phyloP scores from a whole-genome alignment of 1,284 basidiomycete genomes.

The Chiua sp. region DNA sequence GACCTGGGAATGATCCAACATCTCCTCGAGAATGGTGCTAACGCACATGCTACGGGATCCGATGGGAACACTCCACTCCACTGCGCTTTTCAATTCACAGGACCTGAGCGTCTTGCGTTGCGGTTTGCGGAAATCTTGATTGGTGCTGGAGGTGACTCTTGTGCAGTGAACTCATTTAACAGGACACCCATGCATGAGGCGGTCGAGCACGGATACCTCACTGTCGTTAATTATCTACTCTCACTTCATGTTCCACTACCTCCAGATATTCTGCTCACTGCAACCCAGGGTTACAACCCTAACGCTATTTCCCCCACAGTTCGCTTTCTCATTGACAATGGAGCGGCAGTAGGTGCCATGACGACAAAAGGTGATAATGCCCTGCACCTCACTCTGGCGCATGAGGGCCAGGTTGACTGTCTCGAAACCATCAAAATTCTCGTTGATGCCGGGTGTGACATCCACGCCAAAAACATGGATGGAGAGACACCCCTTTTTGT shows the following conservation, averaged over 20 bases:
- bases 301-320: background rate
- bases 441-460: background rate
- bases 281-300: background rate
- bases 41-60: background rate
- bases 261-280: conserved; percentile 2
- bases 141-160: background rate
- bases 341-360: background rate
- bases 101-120: background rate
- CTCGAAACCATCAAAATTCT: background rate
- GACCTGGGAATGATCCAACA: background rate
- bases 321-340: background rate
- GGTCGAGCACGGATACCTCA: background rate
- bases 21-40: background rate
- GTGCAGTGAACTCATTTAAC: background rate
- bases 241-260: conserved; percentile 5
- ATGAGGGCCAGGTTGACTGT: background rate
- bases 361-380: background rate
- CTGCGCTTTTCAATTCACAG: background rate
- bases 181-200: conserved; percentile 12
- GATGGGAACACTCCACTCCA: conserved; percentile 13
- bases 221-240: conserved; percentile 7
- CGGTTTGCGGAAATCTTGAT: background rate
- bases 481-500: conserved; percentile 1
- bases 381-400: background rate
- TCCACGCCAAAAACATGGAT: background rate